Base-by-base conservation (phyloP, 805 yeast species). In the Priceomyces carsonii region DNA sequence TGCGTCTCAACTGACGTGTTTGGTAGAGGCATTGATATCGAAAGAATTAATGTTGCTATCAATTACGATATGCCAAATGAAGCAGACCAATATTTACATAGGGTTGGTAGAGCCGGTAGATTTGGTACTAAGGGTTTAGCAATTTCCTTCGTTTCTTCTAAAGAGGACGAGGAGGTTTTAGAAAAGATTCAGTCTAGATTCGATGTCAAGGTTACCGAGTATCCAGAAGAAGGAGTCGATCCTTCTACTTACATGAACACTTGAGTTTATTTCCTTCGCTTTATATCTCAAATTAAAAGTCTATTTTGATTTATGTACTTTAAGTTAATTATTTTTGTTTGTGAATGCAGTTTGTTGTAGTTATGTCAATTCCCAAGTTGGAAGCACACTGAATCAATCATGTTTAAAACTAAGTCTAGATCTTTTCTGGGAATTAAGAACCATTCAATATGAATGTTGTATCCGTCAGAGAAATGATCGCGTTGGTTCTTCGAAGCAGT, bases 51-150 rank as follows among this genome's bases (percentile, higher is more conserved):
- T 71, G 72, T 91, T 64, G 99, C 99, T 44, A 89, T 91, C 75
- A 93, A 91, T 76, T 91, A 91, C 69, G 99, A 91, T 69, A 73
- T 91, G 74, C 96, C 99, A 53, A 74, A 68, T 48, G 97, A 90
- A 72, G 96, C 98, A 47, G 98, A 91, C 68, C 97, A 93, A 69
- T 91, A 93, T 70, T 79, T 91, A 63, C 99, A 91, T 75, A 88
- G 99, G 75, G 99, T 91, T 45, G 99, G 99, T 61, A 89, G 99
- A 80, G 99, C 99, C 51, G 99, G 99, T 71, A 90, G 99, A 79
- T 91, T 91, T 57, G 99, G 99, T 75, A 91, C 99, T 61, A 91
- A 91, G 74, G 99, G 99, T 73, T 80, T 93, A 55, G 95, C 97
- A 35, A 77, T 93, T 40, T 87, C 96, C 26, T 86, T 91, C 48